A percentile compares a stretch with the other conserved stretches of the same genome.
Evolutionary conservation across 768 basidiomycete genomes (phyloP).

Genomic region (Saitozyma podzolica): DNA sequence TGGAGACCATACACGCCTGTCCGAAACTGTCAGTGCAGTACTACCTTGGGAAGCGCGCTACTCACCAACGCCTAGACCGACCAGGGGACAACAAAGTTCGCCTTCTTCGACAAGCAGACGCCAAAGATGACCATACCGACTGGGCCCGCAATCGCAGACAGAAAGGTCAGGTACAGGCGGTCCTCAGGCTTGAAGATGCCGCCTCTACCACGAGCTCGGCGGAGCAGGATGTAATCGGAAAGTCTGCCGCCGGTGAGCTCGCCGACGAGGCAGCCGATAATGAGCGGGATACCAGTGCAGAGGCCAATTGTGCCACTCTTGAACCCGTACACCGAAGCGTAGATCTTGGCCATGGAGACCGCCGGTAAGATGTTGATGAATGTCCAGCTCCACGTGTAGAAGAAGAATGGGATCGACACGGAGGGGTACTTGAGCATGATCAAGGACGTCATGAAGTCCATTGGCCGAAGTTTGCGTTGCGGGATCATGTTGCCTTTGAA

Average conservation of each 20-base stretch:
- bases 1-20: no score
- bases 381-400: constrained; percentile 6
- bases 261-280: constrained; percentile 1
- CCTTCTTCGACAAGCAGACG: no score
- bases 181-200: no score
- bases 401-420: constrained; percentile 1
- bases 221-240: constrained; percentile 2
- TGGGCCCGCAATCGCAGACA: no score
- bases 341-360: constrained; percentile 4
- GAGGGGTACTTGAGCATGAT: constrained; percentile 1
- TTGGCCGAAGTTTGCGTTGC: constrained; percentile 2
- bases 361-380: constrained; percentile 2
- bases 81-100: no score
- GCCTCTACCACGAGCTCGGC: not conserved
- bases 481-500: constrained; percentile 6
- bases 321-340: not conserved
- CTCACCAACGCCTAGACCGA: no score
- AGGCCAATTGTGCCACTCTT: constrained; percentile 4
- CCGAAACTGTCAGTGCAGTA: no score
- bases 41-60: no score
- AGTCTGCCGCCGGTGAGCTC: not conserved
- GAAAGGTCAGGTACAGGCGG: no score
- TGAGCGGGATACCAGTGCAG: constrained; percentile 2
- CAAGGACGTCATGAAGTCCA: constrained; percentile 1
- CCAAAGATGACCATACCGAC: no score